Evolutionary conservation across 2,329 filamentous ascomycete genomes (phyloP), one percentile per base, ranked within the genome.

Genomic region (Endoconidiophora laricicola): DNA sequence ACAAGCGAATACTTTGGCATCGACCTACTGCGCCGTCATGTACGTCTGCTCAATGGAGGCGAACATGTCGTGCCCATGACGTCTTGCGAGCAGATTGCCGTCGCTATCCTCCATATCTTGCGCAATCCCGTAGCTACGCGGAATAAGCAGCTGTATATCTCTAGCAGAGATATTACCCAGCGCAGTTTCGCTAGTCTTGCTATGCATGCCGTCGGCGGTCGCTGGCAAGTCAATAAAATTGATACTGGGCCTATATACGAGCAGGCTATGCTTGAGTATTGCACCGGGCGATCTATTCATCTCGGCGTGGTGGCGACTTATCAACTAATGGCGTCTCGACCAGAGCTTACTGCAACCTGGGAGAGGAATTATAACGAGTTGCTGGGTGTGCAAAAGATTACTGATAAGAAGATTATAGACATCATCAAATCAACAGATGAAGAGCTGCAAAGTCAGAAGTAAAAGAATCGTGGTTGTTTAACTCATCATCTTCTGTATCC

Each of bases 231-330:
- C 20, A 20, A 24, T 20, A 23, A 37, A 10, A 23, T 45, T 26
- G 48, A 40, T 20, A 14, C 10, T 6, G 2, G 9, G 7, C 26
- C 16, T 1, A 12, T 33, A 36, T 49, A 49, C 44, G 39, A 49
- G 23, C 24, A 49, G 16, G 39, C 29, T 10, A 49, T 49, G 47
- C 18, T 44, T 3, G 47, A 49, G 39, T 49, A 44, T 26, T 49
- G 26, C 39, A 29, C 33, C 12, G 40, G 41, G 6, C 14, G 48
- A 22, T 49, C 41, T 16, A 7, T 44, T 1, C 24, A 9, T 3
- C 24, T 22, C 9, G 48, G 48, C 4, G 18, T 16, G 3, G 12
- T 16, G 18, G 18, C 41, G 10, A 22, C 29, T 6, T 39, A 44
- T 49, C 48, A 49, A 12, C 2, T 49, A 41, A 44, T 44, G 18